phyloP scores from a whole-genome alignment of 1,284 basidiomycete species.

The Leccinum huronense region DNA sequence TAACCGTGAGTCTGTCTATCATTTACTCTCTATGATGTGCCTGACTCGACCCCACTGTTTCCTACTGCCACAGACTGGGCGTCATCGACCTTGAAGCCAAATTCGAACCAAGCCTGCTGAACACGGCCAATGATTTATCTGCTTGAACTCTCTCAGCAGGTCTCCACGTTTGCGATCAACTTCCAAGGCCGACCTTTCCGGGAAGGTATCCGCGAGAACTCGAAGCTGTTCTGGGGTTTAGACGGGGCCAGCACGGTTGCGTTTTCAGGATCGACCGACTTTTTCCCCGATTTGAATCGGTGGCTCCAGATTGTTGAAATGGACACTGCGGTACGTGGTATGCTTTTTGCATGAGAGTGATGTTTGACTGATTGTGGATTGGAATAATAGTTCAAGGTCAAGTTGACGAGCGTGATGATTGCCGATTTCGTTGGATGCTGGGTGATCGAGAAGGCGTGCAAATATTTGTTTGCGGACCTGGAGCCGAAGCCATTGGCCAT shows the following conservation, averaged over 20 bases:
- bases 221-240: conserved; percentile 88
- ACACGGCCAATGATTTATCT: conserved; percentile 88
- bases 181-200: conserved; percentile 97
- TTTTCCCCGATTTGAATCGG: conserved; percentile 91
- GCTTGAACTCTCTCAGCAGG: conserved; percentile 89
- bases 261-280: conserved; percentile 90
- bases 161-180: conserved; percentile 96
- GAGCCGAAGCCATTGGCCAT: conserved; percentile 86
- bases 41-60: background rate
- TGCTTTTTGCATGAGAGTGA: background rate
- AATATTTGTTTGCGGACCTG: conserved; percentile 84
- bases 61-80: conserved; percentile 52
- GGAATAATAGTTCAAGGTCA: conserved; percentile 69
- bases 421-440: conserved; percentile 89
- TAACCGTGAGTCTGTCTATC: conserved; percentile 63
- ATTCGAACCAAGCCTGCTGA: conserved; percentile 89
- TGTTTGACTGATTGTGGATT: background rate
- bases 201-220: conserved; percentile 92
- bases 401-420: conserved; percentile 78
- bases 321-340: conserved; percentile 59
- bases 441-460: conserved; percentile 81
- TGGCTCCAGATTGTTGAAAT: conserved; percentile 99
- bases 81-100: conserved; percentile 90
- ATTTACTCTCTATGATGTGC: background rate
- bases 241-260: conserved; percentile 85